Percentiles rank a stretch among this genome's conserved stretches.
These are phyloP conservation scores for Gautieria morchelliformis DNA, from an alignment of 768 basidiomycete genomes.

Conservation along the genomic window DNA sequence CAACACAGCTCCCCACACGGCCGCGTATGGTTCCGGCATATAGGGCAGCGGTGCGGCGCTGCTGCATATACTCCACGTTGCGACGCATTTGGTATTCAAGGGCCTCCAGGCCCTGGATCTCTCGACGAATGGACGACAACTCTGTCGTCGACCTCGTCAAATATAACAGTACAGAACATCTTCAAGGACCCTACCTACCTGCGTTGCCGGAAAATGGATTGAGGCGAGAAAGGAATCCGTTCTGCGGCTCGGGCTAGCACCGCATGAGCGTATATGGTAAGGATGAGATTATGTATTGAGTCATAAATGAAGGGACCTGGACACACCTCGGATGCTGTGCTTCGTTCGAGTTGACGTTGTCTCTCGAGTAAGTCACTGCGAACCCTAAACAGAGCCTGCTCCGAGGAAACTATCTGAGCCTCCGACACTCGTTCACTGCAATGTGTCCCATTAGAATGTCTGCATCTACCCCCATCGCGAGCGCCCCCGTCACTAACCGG, in stretches of 20 bases:
- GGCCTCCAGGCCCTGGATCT: slow-evolving; percentile 54
- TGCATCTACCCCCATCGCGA: too few relatives aligned
- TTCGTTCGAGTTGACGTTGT: slow-evolving; percentile 9
- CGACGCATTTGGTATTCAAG: slow-evolving; percentile 59
- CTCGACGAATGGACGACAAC: slow-evolving; percentile 34
- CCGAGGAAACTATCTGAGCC: slow-evolving; percentile 11
- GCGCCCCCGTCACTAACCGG: neutral
- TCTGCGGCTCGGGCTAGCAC: neutral
- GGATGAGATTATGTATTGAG: too few relatives aligned
- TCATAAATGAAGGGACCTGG: too few relatives aligned
- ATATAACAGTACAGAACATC: neutral
- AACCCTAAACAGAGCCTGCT: slow-evolving; percentile 13
- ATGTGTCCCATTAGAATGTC: neutral
- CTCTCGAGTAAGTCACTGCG: slow-evolving; percentile 13
- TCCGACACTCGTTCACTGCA: slow-evolving; percentile 10
- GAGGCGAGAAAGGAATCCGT: neutral
- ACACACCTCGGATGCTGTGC: slow-evolving; percentile 1
- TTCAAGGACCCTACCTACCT: neutral
- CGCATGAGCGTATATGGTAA: too few relatives aligned
- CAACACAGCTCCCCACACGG: slow-evolving; percentile 34
- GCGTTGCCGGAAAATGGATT: slow-evolving; percentile 8
- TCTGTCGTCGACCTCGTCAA: slow-evolving; percentile 18
- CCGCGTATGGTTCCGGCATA: slow-evolving; percentile 50
- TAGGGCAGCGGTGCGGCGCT: slow-evolving; percentile 36
- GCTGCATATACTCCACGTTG: slow-evolving; percentile 42